These are phyloP conservation scores for Cyclotella baltica DNA, from an alignment of 108 stramenopile species.

Conservation along the genomic window DNA sequence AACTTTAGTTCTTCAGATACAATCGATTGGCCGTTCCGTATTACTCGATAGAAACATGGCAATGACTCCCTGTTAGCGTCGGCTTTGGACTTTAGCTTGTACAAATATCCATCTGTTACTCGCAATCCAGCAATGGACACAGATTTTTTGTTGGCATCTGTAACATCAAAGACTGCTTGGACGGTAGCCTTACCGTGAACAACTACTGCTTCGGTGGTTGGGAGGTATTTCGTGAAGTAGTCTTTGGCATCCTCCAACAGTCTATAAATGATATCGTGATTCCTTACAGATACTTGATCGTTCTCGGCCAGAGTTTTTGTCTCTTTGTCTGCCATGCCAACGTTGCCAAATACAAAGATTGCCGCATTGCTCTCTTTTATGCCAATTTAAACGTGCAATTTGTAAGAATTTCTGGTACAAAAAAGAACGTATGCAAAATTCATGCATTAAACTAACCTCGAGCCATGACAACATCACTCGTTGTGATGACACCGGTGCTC, in stretches of 20 bases:
- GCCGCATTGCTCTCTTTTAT: slow-evolving; percentile 72
- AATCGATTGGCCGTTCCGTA: slow-evolving; percentile 65
- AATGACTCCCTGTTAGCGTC: slow-evolving; percentile 8
- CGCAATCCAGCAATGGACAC: slow-evolving; percentile 73
- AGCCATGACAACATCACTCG: slow-evolving; percentile 79
- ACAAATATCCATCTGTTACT: slow-evolving; percentile 70
- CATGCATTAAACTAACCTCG: slow-evolving; percentile 10
- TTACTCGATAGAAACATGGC: slow-evolving; percentile 67
- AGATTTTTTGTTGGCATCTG: slow-evolving; percentile 58
- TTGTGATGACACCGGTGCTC: slow-evolving; percentile 75
- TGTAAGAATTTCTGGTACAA: not conserved
- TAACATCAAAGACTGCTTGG: slow-evolving; percentile 79
- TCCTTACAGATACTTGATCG: slow-evolving; percentile 62
- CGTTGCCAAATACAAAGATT: slow-evolving; percentile 78
- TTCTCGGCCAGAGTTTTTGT: slow-evolving; percentile 62
- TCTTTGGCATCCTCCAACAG: slow-evolving; percentile 83
- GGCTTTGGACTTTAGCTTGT: slow-evolving; percentile 55
- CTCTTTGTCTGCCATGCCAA: slow-evolving; percentile 60
- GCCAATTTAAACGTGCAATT: not conserved
- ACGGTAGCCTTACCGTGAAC: slow-evolving; percentile 78
- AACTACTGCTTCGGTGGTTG: slow-evolving; percentile 53
- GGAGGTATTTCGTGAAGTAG: slow-evolving; percentile 65
- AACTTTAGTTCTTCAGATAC: slow-evolving; percentile 60
- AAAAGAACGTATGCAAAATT: not conserved
- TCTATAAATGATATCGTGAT: slow-evolving; percentile 80